phyloP scores from a whole-genome alignment of 139 green algal species.

The Closterium sp. region DNA sequence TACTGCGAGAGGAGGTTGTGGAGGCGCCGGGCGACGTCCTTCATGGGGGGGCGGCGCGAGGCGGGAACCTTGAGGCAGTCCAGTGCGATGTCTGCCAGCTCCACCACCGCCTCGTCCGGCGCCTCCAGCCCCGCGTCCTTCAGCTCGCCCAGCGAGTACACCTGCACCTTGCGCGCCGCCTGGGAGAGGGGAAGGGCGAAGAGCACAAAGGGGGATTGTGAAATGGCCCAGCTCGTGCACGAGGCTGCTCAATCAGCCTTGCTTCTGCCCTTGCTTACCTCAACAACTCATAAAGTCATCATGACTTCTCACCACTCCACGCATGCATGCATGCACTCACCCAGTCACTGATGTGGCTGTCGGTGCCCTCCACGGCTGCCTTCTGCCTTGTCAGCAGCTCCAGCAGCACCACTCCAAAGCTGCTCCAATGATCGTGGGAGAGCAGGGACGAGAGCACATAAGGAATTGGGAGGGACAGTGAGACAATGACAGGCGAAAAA shows the following conservation, averaged over 20 bases:
- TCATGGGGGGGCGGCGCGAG: background rate
- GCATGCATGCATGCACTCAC: too few species aligned
- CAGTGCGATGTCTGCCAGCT: background rate
- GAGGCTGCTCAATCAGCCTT: too few species aligned
- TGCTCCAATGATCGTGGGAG: background rate
- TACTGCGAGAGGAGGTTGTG: background rate
- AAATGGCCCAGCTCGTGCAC: too few species aligned
- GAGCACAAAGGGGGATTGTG: background rate
- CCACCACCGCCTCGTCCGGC: background rate
- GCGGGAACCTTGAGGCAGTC: background rate
- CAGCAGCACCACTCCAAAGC: slow-evolving; percentile 14
- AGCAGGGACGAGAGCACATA: too few species aligned
- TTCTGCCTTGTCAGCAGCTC: slow-evolving; percentile 4
- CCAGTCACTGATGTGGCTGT: too few species aligned
- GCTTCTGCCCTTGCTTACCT: too few species aligned
- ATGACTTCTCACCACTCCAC: too few species aligned
- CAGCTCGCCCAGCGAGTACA: background rate
- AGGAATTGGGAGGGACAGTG: too few species aligned
- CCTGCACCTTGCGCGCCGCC: background rate
- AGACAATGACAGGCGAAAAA: too few species aligned
- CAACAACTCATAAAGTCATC: too few species aligned
- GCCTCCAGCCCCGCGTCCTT: background rate
- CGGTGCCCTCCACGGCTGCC: too few species aligned
- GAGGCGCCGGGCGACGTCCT: background rate
- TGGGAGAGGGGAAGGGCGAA: background rate